A percentile compares a stretch with the other conserved stretches of the same genome.
phyloP scores from a whole-genome alignment of 2,329 filamentous ascomycete genomes.

The Claviceps sp. region DNA sequence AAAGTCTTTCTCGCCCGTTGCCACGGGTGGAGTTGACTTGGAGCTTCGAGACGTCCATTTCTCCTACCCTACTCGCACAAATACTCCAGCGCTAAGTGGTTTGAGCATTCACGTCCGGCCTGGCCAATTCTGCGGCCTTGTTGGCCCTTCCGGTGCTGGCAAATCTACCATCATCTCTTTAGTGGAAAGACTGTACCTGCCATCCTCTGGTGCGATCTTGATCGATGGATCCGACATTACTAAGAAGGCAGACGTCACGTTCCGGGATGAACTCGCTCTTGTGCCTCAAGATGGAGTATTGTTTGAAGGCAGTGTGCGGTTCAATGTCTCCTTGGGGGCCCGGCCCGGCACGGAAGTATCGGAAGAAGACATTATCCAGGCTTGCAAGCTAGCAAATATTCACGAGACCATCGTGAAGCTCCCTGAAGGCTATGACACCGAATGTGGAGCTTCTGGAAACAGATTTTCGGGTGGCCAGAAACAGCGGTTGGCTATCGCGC shows the following conservation, averaged over 20 bases:
- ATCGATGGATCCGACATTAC: constrained; percentile 26
- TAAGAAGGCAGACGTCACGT: constrained; percentile 24
- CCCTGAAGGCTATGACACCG: constrained; percentile 43
- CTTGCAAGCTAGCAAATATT: constrained; percentile 50
- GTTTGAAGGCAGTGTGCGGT: constrained; percentile 34
- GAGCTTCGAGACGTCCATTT: constrained; percentile 6
- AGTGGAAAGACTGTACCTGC: constrained; percentile 40
- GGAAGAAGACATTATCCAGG: constrained; percentile 43
- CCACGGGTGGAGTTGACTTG: constrained; percentile 37
- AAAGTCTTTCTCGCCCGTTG: not conserved
- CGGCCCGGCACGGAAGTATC: constrained; percentile 36
- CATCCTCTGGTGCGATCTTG: constrained; percentile 32
- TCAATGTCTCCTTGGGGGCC: constrained; percentile 35
- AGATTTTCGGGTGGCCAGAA: constrained; percentile 57
- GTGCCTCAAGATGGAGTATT: constrained; percentile 37
- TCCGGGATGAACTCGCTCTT: constrained; percentile 31
- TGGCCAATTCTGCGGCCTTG: constrained; percentile 14
- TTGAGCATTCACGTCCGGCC: not conserved
- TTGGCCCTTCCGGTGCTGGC: constrained; percentile 32
- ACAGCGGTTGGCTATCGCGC: constrained; percentile 55
- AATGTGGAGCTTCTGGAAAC: constrained; percentile 47
- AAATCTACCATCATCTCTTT: constrained; percentile 33
- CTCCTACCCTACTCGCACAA: constrained; percentile 3
- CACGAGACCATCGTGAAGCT: constrained; percentile 42
- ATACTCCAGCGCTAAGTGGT: not conserved